A percentile compares a stretch with the other conserved stretches of the same genome.
phyloP scores from a whole-genome alignment of 2,329 filamentous ascomycete species.

The Xylaria sp. region DNA sequence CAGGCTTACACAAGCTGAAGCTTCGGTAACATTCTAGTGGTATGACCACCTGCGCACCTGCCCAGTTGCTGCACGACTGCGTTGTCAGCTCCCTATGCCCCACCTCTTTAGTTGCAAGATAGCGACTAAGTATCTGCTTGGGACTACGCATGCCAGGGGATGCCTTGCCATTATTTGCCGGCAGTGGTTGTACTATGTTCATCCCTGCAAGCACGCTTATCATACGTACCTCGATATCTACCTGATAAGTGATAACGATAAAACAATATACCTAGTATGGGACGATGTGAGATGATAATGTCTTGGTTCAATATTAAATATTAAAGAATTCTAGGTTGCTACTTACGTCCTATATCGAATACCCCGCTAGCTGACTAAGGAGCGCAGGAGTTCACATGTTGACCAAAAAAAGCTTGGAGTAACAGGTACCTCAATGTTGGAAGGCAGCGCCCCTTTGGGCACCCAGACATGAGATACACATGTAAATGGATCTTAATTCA shows the following conservation, averaged over 20 bases:
- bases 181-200: background rate
- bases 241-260: constrained; percentile 7
- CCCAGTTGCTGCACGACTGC: constrained; percentile 4
- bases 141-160: constrained; percentile 1
- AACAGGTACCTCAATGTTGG: background rate
- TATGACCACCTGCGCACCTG: background rate
- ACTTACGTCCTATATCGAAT: too few relatives aligned
- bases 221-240: background rate
- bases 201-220: constrained; percentile 3
- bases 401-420: too few relatives aligned
- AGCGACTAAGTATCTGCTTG: background rate
- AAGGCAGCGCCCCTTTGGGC: background rate
- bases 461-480: background rate
- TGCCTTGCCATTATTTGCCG: constrained; percentile 8
- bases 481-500: background rate
- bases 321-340: background rate
- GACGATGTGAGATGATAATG: background rate
- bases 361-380: too few relatives aligned
- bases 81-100: constrained; percentile 18
- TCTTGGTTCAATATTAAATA: background rate
- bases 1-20: constrained; percentile 33
- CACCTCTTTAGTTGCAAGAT: background rate
- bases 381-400: background rate
- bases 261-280: background rate
- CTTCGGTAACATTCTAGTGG: constrained; percentile 32